phyloP scores from a whole-genome alignment of 116 monocot species.

The Phalaenopsis hybrid region DNA sequence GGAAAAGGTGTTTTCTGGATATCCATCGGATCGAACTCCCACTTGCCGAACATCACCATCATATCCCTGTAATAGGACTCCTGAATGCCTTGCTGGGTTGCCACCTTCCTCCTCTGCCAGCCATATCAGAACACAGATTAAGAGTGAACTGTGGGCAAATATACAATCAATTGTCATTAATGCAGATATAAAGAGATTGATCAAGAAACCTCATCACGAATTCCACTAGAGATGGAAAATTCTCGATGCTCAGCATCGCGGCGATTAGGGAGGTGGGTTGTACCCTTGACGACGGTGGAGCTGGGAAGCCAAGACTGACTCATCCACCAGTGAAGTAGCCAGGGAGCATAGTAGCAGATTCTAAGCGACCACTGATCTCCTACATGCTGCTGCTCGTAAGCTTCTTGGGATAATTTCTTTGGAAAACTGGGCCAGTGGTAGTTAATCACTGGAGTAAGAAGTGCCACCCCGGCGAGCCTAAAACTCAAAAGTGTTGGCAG shows the following conservation, averaged over 20 bases:
- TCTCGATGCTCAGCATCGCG: constrained; percentile 34
- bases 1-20: constrained; percentile 27
- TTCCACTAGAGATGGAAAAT: constrained; percentile 13
- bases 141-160: too few relatives aligned
- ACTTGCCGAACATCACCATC: constrained; percentile 59
- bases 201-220: constrained; percentile 26
- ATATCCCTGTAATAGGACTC: constrained; percentile 51
- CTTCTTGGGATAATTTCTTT: not conserved
- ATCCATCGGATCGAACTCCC: constrained; percentile 72
- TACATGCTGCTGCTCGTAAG: constrained; percentile 15
- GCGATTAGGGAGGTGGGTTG: constrained; percentile 37
- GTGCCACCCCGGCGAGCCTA: constrained; percentile 56
- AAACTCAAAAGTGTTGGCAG: too few relatives aligned
- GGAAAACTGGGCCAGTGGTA: constrained; percentile 66
- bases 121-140: too few relatives aligned
- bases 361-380: constrained; percentile 70
- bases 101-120: constrained; percentile 33
- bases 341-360: constrained; percentile 57
- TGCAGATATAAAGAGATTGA: too few relatives aligned
- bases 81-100: constrained; percentile 54
- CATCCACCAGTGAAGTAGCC: constrained; percentile 75
- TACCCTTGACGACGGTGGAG: constrained; percentile 56
- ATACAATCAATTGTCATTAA: too few relatives aligned
- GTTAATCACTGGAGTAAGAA: constrained; percentile 56
- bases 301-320: constrained; percentile 54